Percentiles rank a stretch among this genome's conserved stretches.
phyloP scores from a whole-genome alignment of 805 yeast genomes.

The Ogataea nonfermentans region DNA sequence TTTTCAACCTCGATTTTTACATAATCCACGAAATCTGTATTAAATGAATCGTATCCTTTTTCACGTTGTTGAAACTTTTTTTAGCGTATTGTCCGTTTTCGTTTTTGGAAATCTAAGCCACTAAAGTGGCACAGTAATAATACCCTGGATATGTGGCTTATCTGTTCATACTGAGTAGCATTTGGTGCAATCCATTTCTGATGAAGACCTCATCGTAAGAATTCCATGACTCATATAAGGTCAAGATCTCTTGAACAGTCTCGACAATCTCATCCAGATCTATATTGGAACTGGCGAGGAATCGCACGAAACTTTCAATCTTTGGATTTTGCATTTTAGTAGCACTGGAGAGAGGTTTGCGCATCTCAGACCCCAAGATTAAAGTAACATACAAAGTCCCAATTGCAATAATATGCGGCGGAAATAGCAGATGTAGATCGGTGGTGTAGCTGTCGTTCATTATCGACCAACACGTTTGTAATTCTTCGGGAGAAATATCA shows the following conservation, averaged over 20 bases:
- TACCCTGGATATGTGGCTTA: conserved; percentile 2
- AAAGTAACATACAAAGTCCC: conserved; percentile 79
- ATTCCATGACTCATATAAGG: conserved; percentile 84
- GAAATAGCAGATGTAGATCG: conserved; percentile 75
- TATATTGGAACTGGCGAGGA: conserved; percentile 72
- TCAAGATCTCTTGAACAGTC: conserved; percentile 79
- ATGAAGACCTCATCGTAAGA: conserved; percentile 69
- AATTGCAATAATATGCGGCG: conserved; percentile 87
- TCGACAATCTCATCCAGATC: conserved; percentile 76
- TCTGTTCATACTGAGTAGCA: conserved; percentile 28
- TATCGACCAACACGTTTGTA: conserved; percentile 86
- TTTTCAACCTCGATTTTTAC: conserved; percentile 5
- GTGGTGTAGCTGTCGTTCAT: conserved; percentile 88
- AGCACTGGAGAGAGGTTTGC: not conserved
- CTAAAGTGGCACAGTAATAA: not conserved
- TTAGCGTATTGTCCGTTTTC: conserved; percentile 7
- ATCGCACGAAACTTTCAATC: conserved; percentile 56
- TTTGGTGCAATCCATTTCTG: conserved; percentile 44
- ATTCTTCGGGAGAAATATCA: conserved; percentile 56
- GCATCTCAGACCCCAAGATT: conserved; percentile 46
- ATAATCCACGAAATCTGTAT: conserved; percentile 1
- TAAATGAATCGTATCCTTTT: conserved; percentile 1
- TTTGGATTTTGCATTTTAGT: conserved; percentile 31
- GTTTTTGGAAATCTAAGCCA: conserved; percentile 2
- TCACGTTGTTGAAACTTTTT: conserved; percentile 1